Evolutionary conservation across 2,329 filamentous ascomycete species (phyloP), one percentile per base, ranked within the genome.

Genomic region (Diaporthe amygdali): DNA sequence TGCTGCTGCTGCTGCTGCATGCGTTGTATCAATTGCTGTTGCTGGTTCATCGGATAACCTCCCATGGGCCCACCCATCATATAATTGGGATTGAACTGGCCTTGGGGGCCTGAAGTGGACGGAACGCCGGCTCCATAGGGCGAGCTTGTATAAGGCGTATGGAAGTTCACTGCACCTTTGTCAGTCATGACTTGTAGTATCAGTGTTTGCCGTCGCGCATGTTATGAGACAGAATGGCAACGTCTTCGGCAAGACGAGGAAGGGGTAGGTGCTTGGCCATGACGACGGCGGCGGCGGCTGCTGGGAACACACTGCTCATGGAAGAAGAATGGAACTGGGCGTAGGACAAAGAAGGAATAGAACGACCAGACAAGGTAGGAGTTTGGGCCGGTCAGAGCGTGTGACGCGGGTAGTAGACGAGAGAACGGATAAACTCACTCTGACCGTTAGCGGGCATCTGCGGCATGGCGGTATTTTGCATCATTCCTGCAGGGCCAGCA

Each of bases 401-500:
- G 59, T 66, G 59, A 69, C 68, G 52, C 68, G 63, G 56, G 44
- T 8, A 44, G 70, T 69, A 73, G 74, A 71, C 70, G 74, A 78
- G 73, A 77, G 74, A 75, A 76, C 74, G 73, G 73, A 75, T 74
- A 72, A 73, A 84, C 88, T 86, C 82, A 90, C 88, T 89, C 79
- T 90, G 88, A 67, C 88, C 87, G 83, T 89, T 90, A 74, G 85
- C 81, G 75, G 83, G 82, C 87, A 90, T 89, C 78, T 88, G 87
- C 74, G 84, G 85, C 87, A 90, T 89, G 78, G 82, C 86, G 76
- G 87, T 80, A 78, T 86, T 89, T 81, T 88, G 89, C 89, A 91
- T 91, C 88, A 91, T 90, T 77, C 85, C 88, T 80, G 83, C 85
- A 81, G 86, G 84, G 49, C 85, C 86, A 74, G 81, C 80, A 74